Conservation (phyloP, 306 rosid genomes). For the Parietaria judaica region DNA sequence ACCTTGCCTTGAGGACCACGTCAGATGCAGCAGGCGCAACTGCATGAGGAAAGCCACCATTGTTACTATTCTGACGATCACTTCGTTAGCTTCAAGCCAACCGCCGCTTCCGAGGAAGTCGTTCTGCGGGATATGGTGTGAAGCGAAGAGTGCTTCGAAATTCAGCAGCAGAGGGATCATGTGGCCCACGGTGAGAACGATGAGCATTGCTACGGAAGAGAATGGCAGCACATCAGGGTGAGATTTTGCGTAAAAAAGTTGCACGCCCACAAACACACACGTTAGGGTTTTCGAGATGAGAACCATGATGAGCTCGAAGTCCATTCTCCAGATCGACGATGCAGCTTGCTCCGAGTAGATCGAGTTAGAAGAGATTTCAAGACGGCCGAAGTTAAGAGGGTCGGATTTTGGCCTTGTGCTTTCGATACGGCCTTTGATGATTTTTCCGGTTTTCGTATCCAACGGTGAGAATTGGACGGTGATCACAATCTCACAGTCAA, state of each 20-base stretch:
- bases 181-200: slow-evolving; percentile 63
- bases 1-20: slow-evolving; percentile 64
- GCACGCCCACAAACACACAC: slow-evolving; percentile 68
- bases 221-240: slow-evolving; percentile 51
- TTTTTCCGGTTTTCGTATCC: slow-evolving; percentile 32
- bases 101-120: slow-evolving; percentile 57
- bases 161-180: slow-evolving; percentile 72
- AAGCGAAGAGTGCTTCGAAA: slow-evolving; percentile 65
- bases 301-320: slow-evolving; percentile 65
- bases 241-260: slow-evolving; percentile 66
- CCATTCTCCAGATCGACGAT: slow-evolving; percentile 76
- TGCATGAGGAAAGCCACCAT: slow-evolving; percentile 77
- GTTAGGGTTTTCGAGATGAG: slow-evolving; percentile 72
- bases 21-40: slow-evolving; percentile 63
- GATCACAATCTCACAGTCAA: slow-evolving; percentile 64
- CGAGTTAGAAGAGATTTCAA: slow-evolving; percentile 49
- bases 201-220: slow-evolving; percentile 59
- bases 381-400: slow-evolving; percentile 51
- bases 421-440: slow-evolving; percentile 55
- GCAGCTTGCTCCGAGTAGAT: slow-evolving; percentile 45
- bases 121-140: slow-evolving; percentile 34
- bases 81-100: slow-evolving; percentile 85
- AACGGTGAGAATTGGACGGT: slow-evolving; percentile 58
- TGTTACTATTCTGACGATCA: slow-evolving; percentile 62
- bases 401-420: slow-evolving; percentile 57